These are phyloP conservation scores for Aspergillus bridgeri DNA, from an alignment of 495 filamentous ascomycete genomes.

Conservation along the genomic window DNA sequence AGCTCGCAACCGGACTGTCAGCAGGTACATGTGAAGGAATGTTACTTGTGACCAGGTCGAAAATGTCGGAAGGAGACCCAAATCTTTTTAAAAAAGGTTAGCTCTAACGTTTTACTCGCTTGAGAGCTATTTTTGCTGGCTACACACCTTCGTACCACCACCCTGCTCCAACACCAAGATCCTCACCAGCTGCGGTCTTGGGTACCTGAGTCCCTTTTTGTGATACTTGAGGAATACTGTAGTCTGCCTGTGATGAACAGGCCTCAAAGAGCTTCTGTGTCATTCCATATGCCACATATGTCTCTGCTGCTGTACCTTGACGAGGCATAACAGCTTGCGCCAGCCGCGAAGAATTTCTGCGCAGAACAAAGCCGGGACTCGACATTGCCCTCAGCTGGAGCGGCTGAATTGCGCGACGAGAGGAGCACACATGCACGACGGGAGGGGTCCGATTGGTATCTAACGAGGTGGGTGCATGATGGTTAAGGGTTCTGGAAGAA, in stretches of 20 bases:
- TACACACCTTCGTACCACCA: constrained; percentile 81
- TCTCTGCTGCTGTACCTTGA: constrained; percentile 51
- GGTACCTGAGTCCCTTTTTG: constrained; percentile 55
- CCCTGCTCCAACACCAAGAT: constrained; percentile 69
- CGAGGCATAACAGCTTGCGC: constrained; percentile 30
- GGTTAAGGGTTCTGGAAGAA: background rate
- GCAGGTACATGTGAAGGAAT: constrained; percentile 91
- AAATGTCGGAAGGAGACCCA: constrained; percentile 77
- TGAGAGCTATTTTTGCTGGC: background rate
- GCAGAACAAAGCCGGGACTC: background rate
- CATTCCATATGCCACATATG: constrained; percentile 71
- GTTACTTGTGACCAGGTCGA: constrained; percentile 93
- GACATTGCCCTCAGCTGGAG: background rate
- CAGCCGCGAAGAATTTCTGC: constrained; percentile 26
- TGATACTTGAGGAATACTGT: constrained; percentile 58
- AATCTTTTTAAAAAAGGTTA: constrained; percentile 25
- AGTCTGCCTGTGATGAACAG: constrained; percentile 72
- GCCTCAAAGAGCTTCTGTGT: constrained; percentile 76
- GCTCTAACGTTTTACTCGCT: background rate
- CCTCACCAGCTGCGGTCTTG: constrained; percentile 66
- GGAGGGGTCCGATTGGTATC: background rate
- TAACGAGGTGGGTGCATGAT: background rate
- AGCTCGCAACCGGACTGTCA: constrained; percentile 79
- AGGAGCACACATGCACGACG: background rate
- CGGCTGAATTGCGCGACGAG: background rate